phyloP scores from a whole-genome alignment of 805 yeast genomes.

The Barnettozyma pratensis region DNA sequence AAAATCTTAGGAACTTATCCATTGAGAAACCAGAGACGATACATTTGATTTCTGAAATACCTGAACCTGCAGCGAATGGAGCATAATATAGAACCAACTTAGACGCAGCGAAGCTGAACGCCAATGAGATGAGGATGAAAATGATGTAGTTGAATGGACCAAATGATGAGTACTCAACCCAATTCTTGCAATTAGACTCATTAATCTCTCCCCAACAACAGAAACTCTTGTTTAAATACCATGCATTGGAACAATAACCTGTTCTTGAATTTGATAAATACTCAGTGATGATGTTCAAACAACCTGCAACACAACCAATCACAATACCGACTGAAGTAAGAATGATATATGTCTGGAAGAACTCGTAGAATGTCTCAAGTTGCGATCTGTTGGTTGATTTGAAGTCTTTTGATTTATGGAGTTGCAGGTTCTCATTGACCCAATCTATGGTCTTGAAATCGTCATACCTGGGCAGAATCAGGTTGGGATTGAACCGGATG shows the following conservation, averaged over 20 bases:
- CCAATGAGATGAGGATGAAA: slow-evolving; percentile 54
- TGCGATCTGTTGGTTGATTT: background rate
- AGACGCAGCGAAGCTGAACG: slow-evolving; percentile 63
- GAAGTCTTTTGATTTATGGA: slow-evolving; percentile 30
- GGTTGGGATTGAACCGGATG: background rate
- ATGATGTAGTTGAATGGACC: slow-evolving; percentile 45
- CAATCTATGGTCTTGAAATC: slow-evolving; percentile 67
- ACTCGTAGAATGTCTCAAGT: slow-evolving; percentile 10
- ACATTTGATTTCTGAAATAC: slow-evolving; percentile 94
- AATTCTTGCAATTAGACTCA: slow-evolving; percentile 48
- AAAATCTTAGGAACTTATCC: slow-evolving; percentile 68
- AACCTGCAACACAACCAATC: slow-evolving; percentile 82
- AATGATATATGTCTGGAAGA: slow-evolving; percentile 54
- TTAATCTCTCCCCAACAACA: slow-evolving; percentile 71
- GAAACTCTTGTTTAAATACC: slow-evolving; percentile 66
- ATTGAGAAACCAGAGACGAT: slow-evolving; percentile 86
- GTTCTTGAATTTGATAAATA: slow-evolving; percentile 75
- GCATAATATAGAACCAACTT: slow-evolving; percentile 64
- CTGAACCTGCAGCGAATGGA: slow-evolving; percentile 94
- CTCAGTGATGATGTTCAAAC: slow-evolving; percentile 75
- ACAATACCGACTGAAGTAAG: slow-evolving; percentile 68
- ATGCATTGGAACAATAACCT: slow-evolving; percentile 70
- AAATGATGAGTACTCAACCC: slow-evolving; percentile 62
- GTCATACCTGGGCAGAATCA: slow-evolving; percentile 40
- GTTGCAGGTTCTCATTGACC: slow-evolving; percentile 54